Percentiles rank a stretch among this genome's conserved stretches.
phyloP scores from a whole-genome alignment of 1,284 basidiomycete genomes.

The Irpex sp. region DNA sequence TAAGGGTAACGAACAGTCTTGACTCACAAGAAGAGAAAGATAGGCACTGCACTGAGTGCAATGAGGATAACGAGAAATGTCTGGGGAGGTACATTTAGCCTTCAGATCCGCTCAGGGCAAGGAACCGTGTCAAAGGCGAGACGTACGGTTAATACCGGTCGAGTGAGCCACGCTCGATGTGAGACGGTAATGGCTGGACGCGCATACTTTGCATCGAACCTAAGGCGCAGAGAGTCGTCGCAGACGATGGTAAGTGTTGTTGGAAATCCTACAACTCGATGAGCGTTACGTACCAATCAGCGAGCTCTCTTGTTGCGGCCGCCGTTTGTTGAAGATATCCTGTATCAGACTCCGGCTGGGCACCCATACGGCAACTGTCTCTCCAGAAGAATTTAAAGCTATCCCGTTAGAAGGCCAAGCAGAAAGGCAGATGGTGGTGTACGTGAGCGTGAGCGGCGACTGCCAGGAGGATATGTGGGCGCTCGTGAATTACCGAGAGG shows the following conservation, averaged over 20 bases:
- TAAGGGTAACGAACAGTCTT: neutral
- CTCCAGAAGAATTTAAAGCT: neutral
- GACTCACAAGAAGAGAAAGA: slow-evolving; percentile 14
- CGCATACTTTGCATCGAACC: slow-evolving; percentile 1
- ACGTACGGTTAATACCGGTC: slow-evolving; percentile 6
- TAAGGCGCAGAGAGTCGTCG: neutral
- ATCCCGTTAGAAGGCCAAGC: too few species aligned
- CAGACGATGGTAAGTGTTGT: neutral
- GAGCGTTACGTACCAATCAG: neutral
- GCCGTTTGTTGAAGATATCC: neutral
- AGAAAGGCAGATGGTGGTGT: too few species aligned
- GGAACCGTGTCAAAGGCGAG: neutral
- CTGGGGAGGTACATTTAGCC: slow-evolving; percentile 4
- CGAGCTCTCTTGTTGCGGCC: neutral
- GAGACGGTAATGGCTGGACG: neutral
- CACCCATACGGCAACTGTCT: neutral
- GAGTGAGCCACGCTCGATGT: neutral
- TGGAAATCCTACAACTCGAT: neutral
- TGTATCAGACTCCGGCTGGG: neutral
- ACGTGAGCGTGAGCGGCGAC: neutral
- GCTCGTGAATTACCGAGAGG: neutral
- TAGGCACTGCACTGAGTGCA: slow-evolving; percentile 12
- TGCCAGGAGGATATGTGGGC: neutral
- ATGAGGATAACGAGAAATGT: slow-evolving; percentile 11
- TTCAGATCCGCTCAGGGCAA: neutral